Evolutionary conservation across 768 basidiomycete species (phyloP), one percentile per base, ranked within the genome.

Genomic region (Nevesoporus exiguus): DNA sequence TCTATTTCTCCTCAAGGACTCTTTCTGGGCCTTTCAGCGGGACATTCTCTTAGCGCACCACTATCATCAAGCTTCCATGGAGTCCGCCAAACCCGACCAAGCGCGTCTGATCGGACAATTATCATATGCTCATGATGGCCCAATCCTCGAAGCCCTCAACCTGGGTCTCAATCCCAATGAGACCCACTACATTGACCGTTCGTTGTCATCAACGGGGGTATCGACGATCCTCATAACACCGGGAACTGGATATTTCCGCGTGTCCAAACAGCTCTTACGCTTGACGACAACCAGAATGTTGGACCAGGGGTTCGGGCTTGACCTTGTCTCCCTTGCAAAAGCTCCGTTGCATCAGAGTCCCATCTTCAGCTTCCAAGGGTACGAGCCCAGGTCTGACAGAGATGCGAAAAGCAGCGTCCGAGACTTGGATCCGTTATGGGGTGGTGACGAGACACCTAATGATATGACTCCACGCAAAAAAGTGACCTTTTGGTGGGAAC

Each of bases 181-280:
- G 71, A 90, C 88, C 2, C 93, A 97, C 67, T 95, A 97, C 66
- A 85, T 98, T 59, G 97, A 98, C 68, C 86, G 97, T 19, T 97
- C 96, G 30, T 75, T 98, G 9, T 90, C 88, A 3, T 77, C 93
- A 14, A 98, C 95, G 0, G 96, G 96, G 21, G 73, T 86, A 1
- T 83, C 85, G 14, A 90, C 88, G 3, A 81, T 94, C 42, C 67
- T 98, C 40, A 84, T 98, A 58, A 95, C 93, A 1, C 95, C 97
- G 0, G 97, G 96, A 0, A 92, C 94, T 3, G 93, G 93, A 3
- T 92, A 92, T 69, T 98, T 93, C 68, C 84, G 88, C 25, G 97
- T 98, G 4, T 88, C 88, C 50, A 98, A 96, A 68, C 82, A 85
- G 55, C 80, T 98, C 3, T 78, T 99, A 17, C 83, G 94, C 11